Conservation (phyloP, 2,329 filamentous ascomycete species). For the Huntiella abstrusa region DNA sequence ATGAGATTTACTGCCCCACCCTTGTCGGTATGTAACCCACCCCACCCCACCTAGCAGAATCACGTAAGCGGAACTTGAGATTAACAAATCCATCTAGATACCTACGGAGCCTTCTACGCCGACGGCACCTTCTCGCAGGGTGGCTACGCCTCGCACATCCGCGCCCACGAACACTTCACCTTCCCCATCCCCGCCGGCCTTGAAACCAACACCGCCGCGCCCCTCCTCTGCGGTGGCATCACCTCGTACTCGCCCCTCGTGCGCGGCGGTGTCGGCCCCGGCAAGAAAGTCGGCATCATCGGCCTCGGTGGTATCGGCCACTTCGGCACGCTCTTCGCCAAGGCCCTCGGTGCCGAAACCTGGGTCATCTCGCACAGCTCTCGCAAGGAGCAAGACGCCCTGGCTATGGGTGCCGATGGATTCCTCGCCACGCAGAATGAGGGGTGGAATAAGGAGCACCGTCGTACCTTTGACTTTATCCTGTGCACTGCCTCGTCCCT, state of each 20-base stretch:
- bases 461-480: constrained; percentile 49
- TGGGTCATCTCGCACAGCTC: constrained; percentile 37
- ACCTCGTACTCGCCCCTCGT: constrained; percentile 61
- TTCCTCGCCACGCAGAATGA: constrained; percentile 37
- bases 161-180: constrained; percentile 58
- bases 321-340: constrained; percentile 47
- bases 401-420: constrained; percentile 34
- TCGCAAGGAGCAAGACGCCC: constrained; percentile 34
- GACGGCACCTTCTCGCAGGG: constrained; percentile 44
- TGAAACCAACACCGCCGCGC: constrained; percentile 40
- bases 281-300: constrained; percentile 45
- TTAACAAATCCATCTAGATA: constrained; percentile 22
- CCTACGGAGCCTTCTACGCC: constrained; percentile 37
- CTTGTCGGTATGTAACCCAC: constrained; percentile 19
- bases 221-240: constrained; percentile 67
- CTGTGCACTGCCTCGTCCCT: constrained; percentile 52
- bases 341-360: constrained; percentile 37
- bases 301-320: constrained; percentile 54
- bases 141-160: constrained; percentile 44
- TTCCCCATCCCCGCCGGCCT: constrained; percentile 57
- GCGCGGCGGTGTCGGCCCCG: constrained; percentile 50
- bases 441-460: constrained; percentile 31
- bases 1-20: constrained; percentile 46
- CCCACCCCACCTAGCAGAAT: neutral
- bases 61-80: neutral